Evolutionary conservation across 805 yeast species (phyloP), one percentile per base, ranked within the genome.

Genomic region (Kazachstania martiniae): DNA sequence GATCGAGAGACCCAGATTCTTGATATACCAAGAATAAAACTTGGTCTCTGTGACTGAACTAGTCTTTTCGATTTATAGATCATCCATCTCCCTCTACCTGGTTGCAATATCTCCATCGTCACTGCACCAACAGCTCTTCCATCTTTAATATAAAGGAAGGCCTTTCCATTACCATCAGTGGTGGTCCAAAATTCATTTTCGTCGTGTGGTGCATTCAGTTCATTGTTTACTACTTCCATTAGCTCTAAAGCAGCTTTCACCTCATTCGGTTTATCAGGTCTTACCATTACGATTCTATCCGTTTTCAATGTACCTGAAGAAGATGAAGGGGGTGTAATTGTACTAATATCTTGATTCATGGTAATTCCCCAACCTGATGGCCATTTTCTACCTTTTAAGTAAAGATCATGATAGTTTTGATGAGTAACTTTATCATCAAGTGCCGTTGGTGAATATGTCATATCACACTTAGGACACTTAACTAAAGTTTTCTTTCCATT

Each of bases 11-110:
- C 72, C 54, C 67, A 68, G 5, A 70, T 62, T 21, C 77, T 46
- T 13, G 72, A 68, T 3, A 70, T 63, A 0, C 77, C 77, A 9
- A 71, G 58, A 15, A 61, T 39, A 12, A 60, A 48, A 0, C 42
- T 43, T 18, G 74, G 59, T 3, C 46, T 43, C 31, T 63, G 69
- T 5, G 61, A 49, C 3, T 72, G 72, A 0, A 77, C 77, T 0
- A 67, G 50, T 25, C 52, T 42, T 3, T 74, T 76, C 3, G 70
- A 64, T 3, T 65, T 67, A 33, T 62, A 50, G 0, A 74, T 56
- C 72, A 77, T 70, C 87, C 87, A 78, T 23, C 67, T 53, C 0
- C 78, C 71, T 25, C 59, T 58, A 1, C 64, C 54, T 30, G 32
- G 21, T 3, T 34, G 37, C n/a, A 55, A 21, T 6, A 39, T 23